These are phyloP conservation scores for Tephrocybe sp. DNA, from an alignment of 768 basidiomycete genomes.

Conservation along the genomic window DNA sequence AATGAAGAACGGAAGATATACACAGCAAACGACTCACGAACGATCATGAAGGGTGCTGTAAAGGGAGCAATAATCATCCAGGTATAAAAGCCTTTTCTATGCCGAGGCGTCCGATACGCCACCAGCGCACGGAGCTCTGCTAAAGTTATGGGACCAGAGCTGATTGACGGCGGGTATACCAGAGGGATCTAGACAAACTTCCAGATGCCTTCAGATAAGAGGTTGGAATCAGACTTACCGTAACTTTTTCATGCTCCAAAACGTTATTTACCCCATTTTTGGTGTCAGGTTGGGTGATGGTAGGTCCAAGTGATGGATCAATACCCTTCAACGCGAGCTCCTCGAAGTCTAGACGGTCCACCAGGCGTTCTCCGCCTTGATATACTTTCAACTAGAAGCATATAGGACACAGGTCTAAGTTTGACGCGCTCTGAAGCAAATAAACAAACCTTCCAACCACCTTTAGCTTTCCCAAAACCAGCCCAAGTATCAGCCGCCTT, in stretches of 20 bases:
- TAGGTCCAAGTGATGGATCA: conserved; percentile 68
- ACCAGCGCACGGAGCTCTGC: conserved; percentile 51
- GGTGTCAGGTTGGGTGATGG: conserved; percentile 27
- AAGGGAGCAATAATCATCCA: conserved; percentile 70
- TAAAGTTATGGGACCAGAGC: conserved; percentile 32
- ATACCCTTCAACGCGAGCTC: conserved; percentile 73
- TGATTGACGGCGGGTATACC: conserved; percentile 51
- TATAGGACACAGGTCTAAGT: not conserved
- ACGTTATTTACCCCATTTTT: conserved; percentile 13
- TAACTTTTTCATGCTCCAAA: conserved; percentile 17
- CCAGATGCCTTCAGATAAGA: conserved; percentile 1
- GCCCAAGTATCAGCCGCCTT: conserved; percentile 64
- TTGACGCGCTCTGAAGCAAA: not conserved
- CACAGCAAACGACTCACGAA: conserved; percentile 51
- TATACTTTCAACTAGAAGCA: conserved; percentile 52
- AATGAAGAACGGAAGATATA: not conserved
- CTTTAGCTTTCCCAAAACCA: conserved; percentile 64
- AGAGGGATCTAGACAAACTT: conserved; percentile 54
- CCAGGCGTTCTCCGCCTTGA: conserved; percentile 60
- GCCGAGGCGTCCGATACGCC: conserved; percentile 54
- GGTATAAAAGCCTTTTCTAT: conserved; percentile 60
- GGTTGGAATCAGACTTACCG: not conserved
- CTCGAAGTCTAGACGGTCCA: conserved; percentile 77
- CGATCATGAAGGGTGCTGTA: conserved; percentile 72
- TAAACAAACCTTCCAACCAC: conserved; percentile 70